A percentile compares a stretch with the other conserved stretches of the same genome.
phyloP scores from a whole-genome alignment of 1,284 basidiomycete genomes.

The Schizophyllum commune region DNA sequence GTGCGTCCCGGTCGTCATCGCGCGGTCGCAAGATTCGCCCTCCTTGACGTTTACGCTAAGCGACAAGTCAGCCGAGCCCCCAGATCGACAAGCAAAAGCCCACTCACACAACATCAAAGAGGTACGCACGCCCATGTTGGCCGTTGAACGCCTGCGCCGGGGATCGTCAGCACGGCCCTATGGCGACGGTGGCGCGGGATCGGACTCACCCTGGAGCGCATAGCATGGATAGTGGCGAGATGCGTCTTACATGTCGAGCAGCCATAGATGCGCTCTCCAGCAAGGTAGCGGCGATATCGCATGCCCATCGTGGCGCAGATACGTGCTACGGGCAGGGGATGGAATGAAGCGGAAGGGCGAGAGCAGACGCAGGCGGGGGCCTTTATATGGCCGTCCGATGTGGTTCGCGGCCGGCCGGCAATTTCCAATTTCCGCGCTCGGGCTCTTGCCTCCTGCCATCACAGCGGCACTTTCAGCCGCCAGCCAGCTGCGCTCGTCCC shows the following conservation, averaged over 20 bases:
- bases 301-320: conserved; percentile 59
- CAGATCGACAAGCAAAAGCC: conserved; percentile 8
- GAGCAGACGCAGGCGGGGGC: too few relatives aligned
- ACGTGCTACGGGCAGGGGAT: too few relatives aligned
- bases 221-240: conserved; percentile 85
- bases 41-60: conserved; percentile 82
- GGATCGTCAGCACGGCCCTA: not conserved
- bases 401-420: too few relatives aligned
- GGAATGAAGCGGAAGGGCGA: too few relatives aligned
- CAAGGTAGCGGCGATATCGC: conserved; percentile 83
- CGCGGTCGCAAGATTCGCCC: conserved; percentile 83
- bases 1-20: conserved; percentile 96
- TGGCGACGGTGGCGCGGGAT: not conserved
- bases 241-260: conserved; percentile 91
- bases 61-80: conserved; percentile 7
- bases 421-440: too few relatives aligned
- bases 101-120: conserved; percentile 86
- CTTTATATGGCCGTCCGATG: too few relatives aligned
- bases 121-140: conserved; percentile 91
- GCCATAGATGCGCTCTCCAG: conserved; percentile 84
- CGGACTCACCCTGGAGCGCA: conserved; percentile 78
- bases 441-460: too few relatives aligned
- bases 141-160: conserved; percentile 77
- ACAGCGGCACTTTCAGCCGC: too few relatives aligned
- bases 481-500: too few relatives aligned